Base-by-base conservation (phyloP, 768 basidiomycete species). In the Podaxis rugospora region DNA sequence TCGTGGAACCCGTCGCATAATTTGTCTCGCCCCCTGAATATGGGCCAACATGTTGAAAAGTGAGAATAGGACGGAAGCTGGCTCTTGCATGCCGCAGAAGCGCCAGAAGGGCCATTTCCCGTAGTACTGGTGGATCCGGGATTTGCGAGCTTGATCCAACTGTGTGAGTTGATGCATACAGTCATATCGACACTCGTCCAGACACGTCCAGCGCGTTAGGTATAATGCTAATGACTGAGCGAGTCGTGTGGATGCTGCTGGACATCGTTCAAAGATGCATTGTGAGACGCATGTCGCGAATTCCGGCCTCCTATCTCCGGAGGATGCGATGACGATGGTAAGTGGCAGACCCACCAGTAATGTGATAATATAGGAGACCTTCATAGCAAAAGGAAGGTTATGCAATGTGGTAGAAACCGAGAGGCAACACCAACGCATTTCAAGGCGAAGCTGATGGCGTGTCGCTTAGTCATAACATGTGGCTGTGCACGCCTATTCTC, bases 101-200 rank as follows among this genome's bases (percentile, higher is more conserved):
- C 95, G 82, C 84, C 87, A 90, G 71, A 99, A 98, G 0, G 95
- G 93, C 96, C 96, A 98, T 77, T 98, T 98, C 14, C 96, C 97
- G 67, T 93, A 84, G 72, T 91, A 95, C 66, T 97, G 95, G 47
- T 90, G 83, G 1, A 91, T 74, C 1, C 60, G 65, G 42, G 67
- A 66, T 0, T 83, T 82, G 4, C 61, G 66, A 35, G 65, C 55
- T n/a, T 82, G 64, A 36, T 85, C 83, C 6, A 74, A 68, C 63
- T 85, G 81, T 4, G 92, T 93, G 39, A 92, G 78, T 51, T 78
- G 74, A 68, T 95, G 93, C 85, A 90, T 93, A 75, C 97, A 99
- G 3, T 69, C 71, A 70, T 99, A 99, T 70, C 86, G 86, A 80
- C 96, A 99, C 70, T 97, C 82, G 64, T 92, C 93, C 9, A 70